Evolutionary conservation across 495 filamentous ascomycete genomes (phyloP), one percentile per base, ranked within the genome.

Genomic region (Podospora sp.): DNA sequence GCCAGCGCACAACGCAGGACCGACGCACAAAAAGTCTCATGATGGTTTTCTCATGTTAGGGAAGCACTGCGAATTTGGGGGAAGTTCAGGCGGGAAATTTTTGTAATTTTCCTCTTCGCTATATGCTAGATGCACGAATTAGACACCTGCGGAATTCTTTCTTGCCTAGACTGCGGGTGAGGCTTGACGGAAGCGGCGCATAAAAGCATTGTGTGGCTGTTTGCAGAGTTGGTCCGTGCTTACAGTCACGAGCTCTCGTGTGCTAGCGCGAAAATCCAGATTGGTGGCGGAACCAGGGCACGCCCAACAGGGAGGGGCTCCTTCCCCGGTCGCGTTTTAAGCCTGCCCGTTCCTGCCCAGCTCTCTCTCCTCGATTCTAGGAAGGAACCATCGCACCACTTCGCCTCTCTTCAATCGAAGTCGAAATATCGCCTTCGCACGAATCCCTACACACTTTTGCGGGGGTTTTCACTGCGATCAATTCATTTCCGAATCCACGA

Each of bases 221-320:
- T 22, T 26, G 5, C 26, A 33, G 20, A 36, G 25, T 52, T 49
- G 66, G 21, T 68, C 67, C 72, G 67, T 69, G 63, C 52, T n/a
- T n/a, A 56, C 60, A n/a, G 69, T 76, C 75, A 75, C 73, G 73
- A 69, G 75, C 75, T 66, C 66, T 75, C 75, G 75, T 71, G 73
- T 73, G 65, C 49, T 66, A 72, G 75, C 75, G 75, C 72, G 75
- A 66, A 68, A 33, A 64, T 58, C 65, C 59, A 71, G 60, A 55
- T 66, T 69, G 73, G 69, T 72, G 70, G 66, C 62, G 26, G 53
- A 63, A 49, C 70, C 63, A 59, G 58, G 65, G 61, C 62, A 67
- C 21, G 16, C 46, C 46, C 27, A 59, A 60, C 56, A 21, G 60
- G 49, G 60, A 62, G 71, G 73, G 69, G 68, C 49, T 49, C 52